These are phyloP conservation scores for Wickerhamiella vanderwaltii DNA, from an alignment of 805 yeast genomes.

Conservation along the genomic window DNA sequence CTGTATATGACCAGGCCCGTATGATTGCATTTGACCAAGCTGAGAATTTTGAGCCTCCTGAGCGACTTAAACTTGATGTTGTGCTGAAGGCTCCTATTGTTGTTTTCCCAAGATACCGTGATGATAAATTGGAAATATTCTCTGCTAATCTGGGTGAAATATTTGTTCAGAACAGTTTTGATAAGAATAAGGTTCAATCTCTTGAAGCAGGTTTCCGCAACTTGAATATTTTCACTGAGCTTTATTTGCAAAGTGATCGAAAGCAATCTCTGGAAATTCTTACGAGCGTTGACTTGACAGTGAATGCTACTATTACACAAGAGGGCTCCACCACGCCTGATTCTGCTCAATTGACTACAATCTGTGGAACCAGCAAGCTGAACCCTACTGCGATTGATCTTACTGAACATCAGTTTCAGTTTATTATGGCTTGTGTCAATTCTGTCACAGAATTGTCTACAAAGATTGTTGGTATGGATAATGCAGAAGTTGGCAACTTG, in stretches of 20 bases:
- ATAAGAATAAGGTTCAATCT: slow-evolving; percentile 30
- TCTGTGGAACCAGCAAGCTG: slow-evolving; percentile 43
- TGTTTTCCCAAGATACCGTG: slow-evolving; percentile 51
- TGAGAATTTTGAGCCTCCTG: slow-evolving; percentile 44
- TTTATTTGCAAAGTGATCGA: slow-evolving; percentile 37
- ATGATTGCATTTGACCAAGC: slow-evolving; percentile 82
- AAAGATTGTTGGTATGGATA: slow-evolving; percentile 37
- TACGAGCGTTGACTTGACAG: slow-evolving; percentile 14
- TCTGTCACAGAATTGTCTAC: slow-evolving; percentile 45
- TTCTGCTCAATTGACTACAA: slow-evolving; percentile 33
- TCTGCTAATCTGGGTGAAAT: slow-evolving; percentile 76
- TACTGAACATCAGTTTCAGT: slow-evolving; percentile 61
- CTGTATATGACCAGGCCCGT: slow-evolving; percentile 77
- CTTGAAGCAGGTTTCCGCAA: slow-evolving; percentile 61
- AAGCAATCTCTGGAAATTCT: slow-evolving; percentile 39
- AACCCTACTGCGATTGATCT: slow-evolving; percentile 51
- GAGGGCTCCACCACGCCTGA: background rate
- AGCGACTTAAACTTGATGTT: slow-evolving; percentile 57
- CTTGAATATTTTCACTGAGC: slow-evolving; percentile 51
- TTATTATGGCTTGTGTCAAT: slow-evolving; percentile 42
- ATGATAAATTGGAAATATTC: slow-evolving; percentile 37
- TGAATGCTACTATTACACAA: slow-evolving; percentile 9
- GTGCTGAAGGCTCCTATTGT: slow-evolving; percentile 70
- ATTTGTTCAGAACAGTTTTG: slow-evolving; percentile 51
- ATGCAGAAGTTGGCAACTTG: slow-evolving; percentile 31